Evolutionary conservation across 768 basidiomycete genomes (phyloP).

Genomic region (Russula foetens): DNA sequence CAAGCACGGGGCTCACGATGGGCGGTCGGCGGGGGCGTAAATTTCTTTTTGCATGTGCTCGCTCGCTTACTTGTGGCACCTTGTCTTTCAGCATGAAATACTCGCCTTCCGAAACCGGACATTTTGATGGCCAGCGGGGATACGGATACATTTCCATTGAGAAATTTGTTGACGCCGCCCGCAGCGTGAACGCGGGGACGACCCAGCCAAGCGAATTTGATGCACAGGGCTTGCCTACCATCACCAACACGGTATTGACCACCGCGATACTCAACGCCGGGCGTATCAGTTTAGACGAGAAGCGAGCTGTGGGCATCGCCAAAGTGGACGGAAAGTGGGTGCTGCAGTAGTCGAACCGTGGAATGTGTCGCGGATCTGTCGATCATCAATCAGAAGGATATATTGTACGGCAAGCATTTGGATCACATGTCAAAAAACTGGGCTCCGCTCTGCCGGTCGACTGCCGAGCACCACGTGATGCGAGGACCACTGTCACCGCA

Average conservation of each 20-base stretch:
- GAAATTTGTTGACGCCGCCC: conserved; percentile 82
- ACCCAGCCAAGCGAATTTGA: conserved; percentile 69
- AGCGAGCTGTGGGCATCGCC: conserved; percentile 71
- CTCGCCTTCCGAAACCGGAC: conserved; percentile 82
- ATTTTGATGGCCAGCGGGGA: conserved; percentile 91
- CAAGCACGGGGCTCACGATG: neutral
- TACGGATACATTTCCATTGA: conserved; percentile 91
- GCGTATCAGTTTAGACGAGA: conserved; percentile 84
- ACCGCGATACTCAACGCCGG: conserved; percentile 89
- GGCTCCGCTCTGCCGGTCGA: too few relatives aligned
- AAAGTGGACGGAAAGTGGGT: conserved; percentile 57
- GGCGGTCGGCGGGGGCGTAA: neutral
- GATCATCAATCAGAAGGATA: neutral
- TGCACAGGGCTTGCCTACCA: conserved; percentile 73
- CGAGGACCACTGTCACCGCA: too few relatives aligned
- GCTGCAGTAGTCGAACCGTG: conserved; percentile 42
- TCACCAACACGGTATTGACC: conserved; percentile 79
- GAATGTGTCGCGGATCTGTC: neutral
- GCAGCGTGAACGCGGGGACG: conserved; percentile 65
- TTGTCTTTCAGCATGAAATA: conserved; percentile 92
- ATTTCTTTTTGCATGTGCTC: neutral
- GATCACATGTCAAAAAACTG: too few relatives aligned
- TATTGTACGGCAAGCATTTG: too few relatives aligned
- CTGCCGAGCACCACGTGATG: too few relatives aligned
- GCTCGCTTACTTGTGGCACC: too few relatives aligned